Conservation (phyloP, 108 stramenopile genomes). For the Phaeodactylum tricornutum region DNA sequence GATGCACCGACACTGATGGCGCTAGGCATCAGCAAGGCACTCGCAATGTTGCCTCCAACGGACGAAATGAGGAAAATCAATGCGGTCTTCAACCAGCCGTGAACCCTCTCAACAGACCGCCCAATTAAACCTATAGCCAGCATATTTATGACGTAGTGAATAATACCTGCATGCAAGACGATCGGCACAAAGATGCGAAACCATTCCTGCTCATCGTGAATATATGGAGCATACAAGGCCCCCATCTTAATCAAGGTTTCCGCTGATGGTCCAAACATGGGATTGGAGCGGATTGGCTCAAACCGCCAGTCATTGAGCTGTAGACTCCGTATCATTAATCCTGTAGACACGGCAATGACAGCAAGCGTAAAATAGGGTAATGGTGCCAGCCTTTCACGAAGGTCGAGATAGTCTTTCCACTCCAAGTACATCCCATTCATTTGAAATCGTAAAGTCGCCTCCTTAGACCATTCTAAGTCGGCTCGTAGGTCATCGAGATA, state of each 20-base stretch:
- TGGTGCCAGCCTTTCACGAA: constrained; percentile 23
- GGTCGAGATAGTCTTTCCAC: constrained; percentile 71
- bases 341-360: constrained; percentile 58
- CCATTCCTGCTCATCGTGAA: constrained; percentile 82
- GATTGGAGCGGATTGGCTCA: constrained; percentile 77
- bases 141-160: constrained; percentile 92
- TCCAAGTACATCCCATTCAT: constrained; percentile 53
- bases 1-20: constrained; percentile 87
- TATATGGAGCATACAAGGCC: constrained; percentile 69
- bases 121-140: constrained; percentile 84
- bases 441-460: constrained; percentile 65
- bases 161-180: constrained; percentile 89
- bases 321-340: constrained; percentile 43
- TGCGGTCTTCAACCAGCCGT: constrained; percentile 55
- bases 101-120: constrained; percentile 77
- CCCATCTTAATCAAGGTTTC: constrained; percentile 78
- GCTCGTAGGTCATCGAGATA: constrained; percentile 50
- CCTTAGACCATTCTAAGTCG: constrained; percentile 84
- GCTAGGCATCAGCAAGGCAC: constrained; percentile 80
- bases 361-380: constrained; percentile 53
- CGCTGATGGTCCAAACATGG: constrained; percentile 79
- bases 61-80: constrained; percentile 77
- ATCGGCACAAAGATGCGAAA: constrained; percentile 82
- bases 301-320: constrained; percentile 71
- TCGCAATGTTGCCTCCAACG: constrained; percentile 80